Percentiles rank a stretch among this genome's conserved stretches.
phyloP scores from a whole-genome alignment of 768 basidiomycete genomes.

The Boletus pseudopeckii region DNA sequence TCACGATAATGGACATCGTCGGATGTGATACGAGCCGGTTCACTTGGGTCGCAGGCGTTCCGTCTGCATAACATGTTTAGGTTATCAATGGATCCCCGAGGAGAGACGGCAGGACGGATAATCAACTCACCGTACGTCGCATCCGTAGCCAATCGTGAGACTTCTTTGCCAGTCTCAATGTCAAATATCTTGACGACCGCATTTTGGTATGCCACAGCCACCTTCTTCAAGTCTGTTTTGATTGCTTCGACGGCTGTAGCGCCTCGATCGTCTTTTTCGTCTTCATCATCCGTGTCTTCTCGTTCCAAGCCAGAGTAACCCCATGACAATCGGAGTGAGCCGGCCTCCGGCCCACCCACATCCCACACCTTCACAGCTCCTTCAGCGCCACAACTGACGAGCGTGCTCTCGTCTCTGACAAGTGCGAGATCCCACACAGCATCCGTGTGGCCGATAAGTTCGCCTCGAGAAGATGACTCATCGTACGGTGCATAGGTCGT shows the following conservation, averaged over 20 bases:
- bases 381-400: slow-evolving; percentile 90
- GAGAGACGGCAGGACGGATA: not conserved
- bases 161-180: slow-evolving; percentile 82
- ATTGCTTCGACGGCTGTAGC: slow-evolving; percentile 84
- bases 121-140: slow-evolving; percentile 49
- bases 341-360: slow-evolving; percentile 61
- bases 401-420: slow-evolving; percentile 73
- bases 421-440: slow-evolving; percentile 95
- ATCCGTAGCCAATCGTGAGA: slow-evolving; percentile 57
- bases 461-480: slow-evolving; percentile 67
- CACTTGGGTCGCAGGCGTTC: slow-evolving; percentile 71
- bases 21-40: slow-evolving; percentile 89
- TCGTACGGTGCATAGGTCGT: slow-evolving; percentile 94
- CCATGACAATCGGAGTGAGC: slow-evolving; percentile 71
- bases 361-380: slow-evolving; percentile 95
- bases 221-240: slow-evolving; percentile 77
- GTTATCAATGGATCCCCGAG: not conserved
- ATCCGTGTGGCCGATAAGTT: slow-evolving; percentile 90
- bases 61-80: slow-evolving; percentile 46
- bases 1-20: slow-evolving; percentile 81
- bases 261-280: slow-evolving; percentile 50
- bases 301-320: slow-evolving; percentile 66
- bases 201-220: slow-evolving; percentile 89
- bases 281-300: slow-evolving; percentile 34
- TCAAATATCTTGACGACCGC: slow-evolving; percentile 89